phyloP scores from a whole-genome alignment of 164 flowering plant species.

The Tetrastigma voinierianum region DNA sequence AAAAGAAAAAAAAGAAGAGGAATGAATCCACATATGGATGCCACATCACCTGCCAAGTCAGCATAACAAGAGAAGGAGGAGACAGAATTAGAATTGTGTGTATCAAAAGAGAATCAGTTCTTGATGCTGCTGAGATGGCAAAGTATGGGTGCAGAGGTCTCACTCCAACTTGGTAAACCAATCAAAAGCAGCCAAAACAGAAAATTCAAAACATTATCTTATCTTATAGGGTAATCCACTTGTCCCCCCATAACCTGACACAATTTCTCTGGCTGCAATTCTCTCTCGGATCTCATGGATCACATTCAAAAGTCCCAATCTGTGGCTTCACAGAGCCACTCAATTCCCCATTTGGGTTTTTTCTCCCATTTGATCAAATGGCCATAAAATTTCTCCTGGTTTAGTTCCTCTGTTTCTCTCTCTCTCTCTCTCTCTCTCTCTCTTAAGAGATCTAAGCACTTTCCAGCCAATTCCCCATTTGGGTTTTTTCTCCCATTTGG shows the following conservation, averaged over 20 bases:
- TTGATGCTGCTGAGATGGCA: slow-evolving; percentile 8
- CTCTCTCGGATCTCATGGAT: slow-evolving; percentile 34
- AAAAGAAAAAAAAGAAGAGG: too few relatives aligned
- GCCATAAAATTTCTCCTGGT: too few relatives aligned
- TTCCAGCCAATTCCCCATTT: too few relatives aligned
- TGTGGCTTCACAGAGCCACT: too few relatives aligned
- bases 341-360: too few relatives aligned
- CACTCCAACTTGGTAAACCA: neutral
- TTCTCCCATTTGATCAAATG: neutral
- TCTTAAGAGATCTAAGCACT: too few relatives aligned
- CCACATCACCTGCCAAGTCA: too few relatives aligned
- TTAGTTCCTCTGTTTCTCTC: too few relatives aligned
- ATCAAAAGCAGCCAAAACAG: slow-evolving; percentile 8
- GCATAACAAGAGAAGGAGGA: neutral
- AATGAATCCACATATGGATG: too few relatives aligned
- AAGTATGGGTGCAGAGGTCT: slow-evolving; percentile 2
- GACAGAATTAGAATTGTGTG: too few relatives aligned
- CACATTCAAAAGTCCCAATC: slow-evolving; percentile 13
- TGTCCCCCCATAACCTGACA: slow-evolving; percentile 32
- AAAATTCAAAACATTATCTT: slow-evolving; percentile 45
- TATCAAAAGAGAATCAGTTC: too few relatives aligned
- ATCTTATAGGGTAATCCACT: slow-evolving; percentile 32
- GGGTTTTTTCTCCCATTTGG: neutral
- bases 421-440: too few relatives aligned
- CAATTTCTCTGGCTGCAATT: slow-evolving; percentile 34